These are phyloP conservation scores for Pythium utonaiense DNA, from an alignment of 352 stramenopile species.

Conservation along the genomic window DNA sequence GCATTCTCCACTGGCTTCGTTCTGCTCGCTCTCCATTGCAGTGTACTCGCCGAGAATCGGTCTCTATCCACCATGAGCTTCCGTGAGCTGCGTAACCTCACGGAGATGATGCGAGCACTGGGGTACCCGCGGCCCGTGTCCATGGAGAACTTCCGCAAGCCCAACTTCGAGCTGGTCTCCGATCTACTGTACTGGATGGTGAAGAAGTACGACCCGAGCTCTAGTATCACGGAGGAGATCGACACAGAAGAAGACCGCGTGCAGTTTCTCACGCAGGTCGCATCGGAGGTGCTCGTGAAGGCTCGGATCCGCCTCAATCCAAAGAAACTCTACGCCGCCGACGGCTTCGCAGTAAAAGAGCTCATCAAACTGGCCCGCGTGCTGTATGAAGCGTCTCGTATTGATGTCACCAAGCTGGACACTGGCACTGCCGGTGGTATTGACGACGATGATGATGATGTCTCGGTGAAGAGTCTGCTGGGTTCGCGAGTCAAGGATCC, in stretches of 20 bases:
- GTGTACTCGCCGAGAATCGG: not conserved
- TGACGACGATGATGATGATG: conserved; percentile 72
- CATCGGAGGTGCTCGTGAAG: conserved; percentile 82
- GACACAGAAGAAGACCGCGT: conserved; percentile 94
- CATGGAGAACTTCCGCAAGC: conserved; percentile 94
- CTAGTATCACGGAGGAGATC: conserved; percentile 90
- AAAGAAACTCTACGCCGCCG: conserved; percentile 95
- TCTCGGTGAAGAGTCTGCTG: conserved; percentile 67
- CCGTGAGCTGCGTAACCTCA: conserved; percentile 90
- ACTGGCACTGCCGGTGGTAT: conserved; percentile 28
- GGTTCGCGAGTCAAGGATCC: conserved; percentile 83
- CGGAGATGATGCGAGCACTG: conserved; percentile 94
- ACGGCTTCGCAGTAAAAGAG: conserved; percentile 92
- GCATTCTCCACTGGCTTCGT: not conserved
- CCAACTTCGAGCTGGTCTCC: conserved; percentile 97
- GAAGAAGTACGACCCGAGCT: conserved; percentile 88
- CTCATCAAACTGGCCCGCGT: conserved; percentile 93
- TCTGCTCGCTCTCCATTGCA: not conserved
- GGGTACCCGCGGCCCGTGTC: conserved; percentile 89
- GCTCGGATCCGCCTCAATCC: conserved; percentile 92
- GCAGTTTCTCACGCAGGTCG: conserved; percentile 90
- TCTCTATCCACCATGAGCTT: conserved; percentile 57
- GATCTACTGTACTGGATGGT: conserved; percentile 97
- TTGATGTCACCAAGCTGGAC: conserved; percentile 56
- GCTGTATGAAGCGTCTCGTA: conserved; percentile 88